Conservation (phyloP, 1,139 yeast species). For the Pichia sp. region DNA sequence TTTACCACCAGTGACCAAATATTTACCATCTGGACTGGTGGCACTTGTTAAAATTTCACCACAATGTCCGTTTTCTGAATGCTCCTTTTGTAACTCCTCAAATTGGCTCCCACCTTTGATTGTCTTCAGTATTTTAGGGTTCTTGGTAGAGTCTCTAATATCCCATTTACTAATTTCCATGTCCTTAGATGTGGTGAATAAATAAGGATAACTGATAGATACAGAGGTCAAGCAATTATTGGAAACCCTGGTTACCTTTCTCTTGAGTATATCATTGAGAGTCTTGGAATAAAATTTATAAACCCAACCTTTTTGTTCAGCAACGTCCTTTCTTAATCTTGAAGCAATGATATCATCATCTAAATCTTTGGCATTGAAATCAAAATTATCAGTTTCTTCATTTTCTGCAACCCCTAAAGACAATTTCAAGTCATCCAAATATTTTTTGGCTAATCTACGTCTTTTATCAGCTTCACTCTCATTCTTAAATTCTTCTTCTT, state of each 20-base stretch:
- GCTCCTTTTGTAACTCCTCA: conserved; percentile 31
- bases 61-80: conserved; percentile 53
- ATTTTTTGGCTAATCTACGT: conserved; percentile 88
- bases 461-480: conserved; percentile 93
- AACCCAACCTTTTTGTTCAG: conserved; percentile 77
- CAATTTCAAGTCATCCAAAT: conserved; percentile 63
- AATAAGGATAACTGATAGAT: conserved; percentile 46
- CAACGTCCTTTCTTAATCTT: conserved; percentile 80
- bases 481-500: conserved; percentile 61
- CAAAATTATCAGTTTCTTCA: conserved; percentile 39
- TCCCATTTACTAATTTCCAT: conserved; percentile 76
- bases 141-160: conserved; percentile 35
- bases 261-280: conserved; percentile 33
- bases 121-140: conserved; percentile 59
- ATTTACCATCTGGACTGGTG: conserved; percentile 80
- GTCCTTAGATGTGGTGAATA: conserved; percentile 82
- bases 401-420: conserved; percentile 19
- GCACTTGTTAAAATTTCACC: conserved; percentile 75
- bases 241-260: conserved; percentile 44
- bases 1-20: conserved; percentile 83
- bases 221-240: conserved; percentile 49
- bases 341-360: conserved; percentile 80
- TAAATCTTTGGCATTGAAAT: conserved; percentile 86
- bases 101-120: conserved; percentile 53
- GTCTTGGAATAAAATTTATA: conserved; percentile 45